phyloP scores from a whole-genome alignment of 768 basidiomycete species.

The Strobilomyces dryophilus region DNA sequence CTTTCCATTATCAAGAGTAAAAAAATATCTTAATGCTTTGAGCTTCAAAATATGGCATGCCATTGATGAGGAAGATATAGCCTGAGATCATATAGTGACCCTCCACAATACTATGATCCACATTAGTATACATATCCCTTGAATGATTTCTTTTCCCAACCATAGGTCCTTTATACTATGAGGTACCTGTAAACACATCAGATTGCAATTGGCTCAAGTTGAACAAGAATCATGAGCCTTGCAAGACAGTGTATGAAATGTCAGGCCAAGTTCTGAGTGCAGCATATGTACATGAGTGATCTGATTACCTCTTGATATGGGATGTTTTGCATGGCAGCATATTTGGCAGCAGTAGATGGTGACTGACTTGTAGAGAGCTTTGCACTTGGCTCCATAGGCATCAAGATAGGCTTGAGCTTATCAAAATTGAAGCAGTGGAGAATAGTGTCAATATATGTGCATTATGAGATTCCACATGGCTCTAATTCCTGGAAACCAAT shows the following conservation, averaged over 20 bases:
- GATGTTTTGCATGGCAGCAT: constrained; percentile 18
- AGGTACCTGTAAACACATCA: too few relatives aligned
- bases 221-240: neutral
- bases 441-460: constrained; percentile 30
- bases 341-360: constrained; percentile 16
- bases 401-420: neutral
- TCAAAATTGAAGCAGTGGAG: constrained; percentile 26
- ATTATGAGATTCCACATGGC: neutral
- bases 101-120: too few relatives aligned
- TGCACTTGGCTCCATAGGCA: neutral
- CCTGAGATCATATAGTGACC: too few relatives aligned
- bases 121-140: neutral
- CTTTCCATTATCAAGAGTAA: neutral
- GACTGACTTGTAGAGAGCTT: constrained; percentile 21
- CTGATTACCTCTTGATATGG: too few relatives aligned
- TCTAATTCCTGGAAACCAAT: too few relatives aligned
- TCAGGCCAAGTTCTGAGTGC: constrained; percentile 9
- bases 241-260: neutral
- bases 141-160: neutral
- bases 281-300: too few relatives aligned
- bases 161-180: neutral
- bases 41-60: too few relatives aligned
- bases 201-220: neutral
- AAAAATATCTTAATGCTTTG: neutral
- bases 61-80: neutral